Conservation (phyloP, 2,329 filamentous ascomycete genomes). For the Phialophora verrucosa region DNA sequence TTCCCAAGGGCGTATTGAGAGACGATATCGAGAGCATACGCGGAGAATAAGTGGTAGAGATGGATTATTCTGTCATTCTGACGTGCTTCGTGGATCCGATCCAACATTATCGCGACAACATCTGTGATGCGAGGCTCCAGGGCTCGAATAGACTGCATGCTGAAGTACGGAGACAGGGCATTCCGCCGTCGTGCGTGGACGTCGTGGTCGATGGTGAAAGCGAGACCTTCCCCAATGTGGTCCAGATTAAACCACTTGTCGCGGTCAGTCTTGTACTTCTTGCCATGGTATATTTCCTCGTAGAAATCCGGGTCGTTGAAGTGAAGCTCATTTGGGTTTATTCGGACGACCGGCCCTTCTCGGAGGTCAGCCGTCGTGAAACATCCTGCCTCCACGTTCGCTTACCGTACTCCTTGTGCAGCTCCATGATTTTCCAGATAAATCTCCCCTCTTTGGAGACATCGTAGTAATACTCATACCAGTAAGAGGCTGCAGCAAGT, state of each 20-base stretch:
- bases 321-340: slow-evolving; percentile 41
- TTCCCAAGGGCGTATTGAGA: slow-evolving; percentile 32
- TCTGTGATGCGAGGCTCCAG: slow-evolving; percentile 39
- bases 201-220: slow-evolving; percentile 41
- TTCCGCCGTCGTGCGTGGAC: slow-evolving; percentile 36
- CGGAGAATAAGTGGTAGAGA: not conserved
- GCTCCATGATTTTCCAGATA: slow-evolving; percentile 44
- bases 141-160: slow-evolving; percentile 30
- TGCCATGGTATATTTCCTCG: slow-evolving; percentile 42
- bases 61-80: not conserved
- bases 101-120: slow-evolving; percentile 36
- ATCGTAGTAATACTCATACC: slow-evolving; percentile 46
- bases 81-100: slow-evolving; percentile 12
- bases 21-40: slow-evolving; percentile 27
- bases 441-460: slow-evolving; percentile 43
- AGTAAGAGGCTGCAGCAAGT: slow-evolving; percentile 43
- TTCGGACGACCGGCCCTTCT: slow-evolving; percentile 37
- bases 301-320: slow-evolving; percentile 39
- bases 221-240: slow-evolving; percentile 19
- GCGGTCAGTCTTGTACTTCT: slow-evolving; percentile 25
- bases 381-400: not conserved
- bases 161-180: slow-evolving; percentile 38
- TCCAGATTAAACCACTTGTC: slow-evolving; percentile 28
- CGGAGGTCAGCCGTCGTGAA: not conserved
- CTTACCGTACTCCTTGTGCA: slow-evolving; percentile 47